Base-by-base conservation (phyloP, 805 yeast species). In the Cyberlindnera subsufficiens region DNA sequence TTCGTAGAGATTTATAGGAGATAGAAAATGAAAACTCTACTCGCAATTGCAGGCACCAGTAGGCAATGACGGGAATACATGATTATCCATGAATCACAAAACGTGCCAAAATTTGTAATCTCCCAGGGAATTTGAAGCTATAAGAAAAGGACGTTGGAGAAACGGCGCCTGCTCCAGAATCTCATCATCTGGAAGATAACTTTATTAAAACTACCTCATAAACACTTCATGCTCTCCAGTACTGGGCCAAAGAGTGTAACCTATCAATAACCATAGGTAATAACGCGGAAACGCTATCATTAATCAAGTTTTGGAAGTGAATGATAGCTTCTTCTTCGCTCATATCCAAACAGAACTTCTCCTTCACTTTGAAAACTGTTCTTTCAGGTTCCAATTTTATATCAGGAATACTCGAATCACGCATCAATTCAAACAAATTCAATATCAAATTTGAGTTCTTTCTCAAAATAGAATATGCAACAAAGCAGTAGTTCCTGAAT, bases 191-290 rank as follows among this genome's bases (percentile, higher is more conserved):
- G 13, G 27, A 22, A 22, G 11, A 22, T 9, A 22, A 9, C 11
- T 22, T 22, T 22, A 22, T 8, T 8, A 22, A 22, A 22, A 4
- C 27, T 11, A 22, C 6, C 27, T 31, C 33, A 31, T 31, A 15
- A 3, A 15, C 33, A 18, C 4, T n/a, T 43, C 42, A 91, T 0
- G 97, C 89, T 47, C 99, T 69, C 99, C 99, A 95, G 59, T 93
- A 93, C 59, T 93, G 99, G 0, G 99, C 97, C 59, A 93, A 72
- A 64, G 91, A 88, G 62, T 93, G 99, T 40, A 93, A 67, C 50
- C 96, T 78, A 58, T 93, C 99, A 42, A 93, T 93, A 15, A 95
- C 96, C 58, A 90, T 90, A 0, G 99, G 98, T 45, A 91, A 63
- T 45, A 93, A 77, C 0, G 99, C 98, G 59, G 80, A 86, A 15